phyloP scores from a whole-genome alignment of 2,329 filamentous ascomycete genomes.

The Colletotrichum tropicicola region DNA sequence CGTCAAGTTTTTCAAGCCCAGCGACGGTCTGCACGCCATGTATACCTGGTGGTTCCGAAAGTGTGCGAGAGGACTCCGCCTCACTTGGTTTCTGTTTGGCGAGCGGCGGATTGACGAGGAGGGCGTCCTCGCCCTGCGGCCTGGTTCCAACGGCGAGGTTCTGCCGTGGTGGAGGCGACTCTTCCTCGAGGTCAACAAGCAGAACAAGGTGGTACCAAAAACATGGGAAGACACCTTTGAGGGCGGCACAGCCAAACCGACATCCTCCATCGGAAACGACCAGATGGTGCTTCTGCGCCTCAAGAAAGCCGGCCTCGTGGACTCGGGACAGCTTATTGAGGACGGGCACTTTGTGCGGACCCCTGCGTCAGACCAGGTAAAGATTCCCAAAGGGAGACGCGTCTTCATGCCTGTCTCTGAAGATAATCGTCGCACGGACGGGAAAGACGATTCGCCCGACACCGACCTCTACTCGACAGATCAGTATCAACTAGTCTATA shows the following conservation, averaged over 20 bases:
- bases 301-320: slow-evolving; percentile 57
- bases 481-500: slow-evolving; percentile 77
- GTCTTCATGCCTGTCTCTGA: slow-evolving; percentile 84
- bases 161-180: slow-evolving; percentile 50
- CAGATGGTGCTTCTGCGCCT: slow-evolving; percentile 46
- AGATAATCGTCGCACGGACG: slow-evolving; percentile 71
- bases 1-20: slow-evolving; percentile 84
- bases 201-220: slow-evolving; percentile 56
- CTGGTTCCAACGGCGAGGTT: slow-evolving; percentile 40
- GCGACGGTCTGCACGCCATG: slow-evolving; percentile 82
- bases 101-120: slow-evolving; percentile 85
- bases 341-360: slow-evolving; percentile 88
- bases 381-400: slow-evolving; percentile 83
- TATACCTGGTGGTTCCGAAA: slow-evolving; percentile 97
- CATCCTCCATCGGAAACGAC: slow-evolving; percentile 41
- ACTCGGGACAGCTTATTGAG: slow-evolving; percentile 63
- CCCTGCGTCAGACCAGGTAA: slow-evolving; percentile 94
- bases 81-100: slow-evolving; percentile 94
- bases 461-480: slow-evolving; percentile 62
- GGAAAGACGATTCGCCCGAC: slow-evolving; percentile 63
- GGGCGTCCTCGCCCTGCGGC: slow-evolving; percentile 65
- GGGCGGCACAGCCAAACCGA: slow-evolving; percentile 55
- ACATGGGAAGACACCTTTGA: slow-evolving; percentile 67
- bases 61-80: slow-evolving; percentile 80
- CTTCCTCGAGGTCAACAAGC: slow-evolving; percentile 56